Evolutionary conservation across 83 land plant genomes (phyloP).

Genomic region (Larix sibirica): DNA sequence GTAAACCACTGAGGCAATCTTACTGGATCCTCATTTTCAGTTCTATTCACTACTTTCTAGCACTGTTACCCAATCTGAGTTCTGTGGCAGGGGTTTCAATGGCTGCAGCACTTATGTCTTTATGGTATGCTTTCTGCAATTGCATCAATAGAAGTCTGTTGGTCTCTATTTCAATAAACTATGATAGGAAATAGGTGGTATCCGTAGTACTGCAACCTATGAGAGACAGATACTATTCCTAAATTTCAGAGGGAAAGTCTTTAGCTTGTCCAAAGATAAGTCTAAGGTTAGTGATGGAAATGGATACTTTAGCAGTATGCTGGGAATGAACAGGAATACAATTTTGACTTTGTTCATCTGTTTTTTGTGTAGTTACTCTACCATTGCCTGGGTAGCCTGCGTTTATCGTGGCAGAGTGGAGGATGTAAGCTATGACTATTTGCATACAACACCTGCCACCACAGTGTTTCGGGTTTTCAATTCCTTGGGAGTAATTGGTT

Average conservation of each 20-base stretch:
- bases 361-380: slow-evolving; percentile 49
- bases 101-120: slow-evolving; percentile 88
- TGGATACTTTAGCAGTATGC: neutral
- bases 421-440: slow-evolving; percentile 54
- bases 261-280: neutral
- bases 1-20: slow-evolving; percentile 41
- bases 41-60: slow-evolving; percentile 69
- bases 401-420: slow-evolving; percentile 39
- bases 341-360: neutral
- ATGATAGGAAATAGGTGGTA: neutral
- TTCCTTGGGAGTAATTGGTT: slow-evolving; percentile 82
- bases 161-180: neutral
- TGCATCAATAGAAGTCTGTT: neutral
- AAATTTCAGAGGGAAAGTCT: too few relatives aligned
- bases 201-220: neutral
- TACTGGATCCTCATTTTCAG: slow-evolving; percentile 81
- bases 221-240: too few relatives aligned
- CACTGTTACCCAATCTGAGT: slow-evolving; percentile 82
- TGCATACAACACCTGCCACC: slow-evolving; percentile 28
- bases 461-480: slow-evolving; percentile 62
- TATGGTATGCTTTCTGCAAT: slow-evolving; percentile 37
- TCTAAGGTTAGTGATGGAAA: neutral
- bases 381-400: slow-evolving; percentile 68
- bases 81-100: slow-evolving; percentile 80
- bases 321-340: neutral